Base-by-base conservation (phyloP, 2,329 filamentous ascomycete species). In the Cladosporium cucumerinum region DNA sequence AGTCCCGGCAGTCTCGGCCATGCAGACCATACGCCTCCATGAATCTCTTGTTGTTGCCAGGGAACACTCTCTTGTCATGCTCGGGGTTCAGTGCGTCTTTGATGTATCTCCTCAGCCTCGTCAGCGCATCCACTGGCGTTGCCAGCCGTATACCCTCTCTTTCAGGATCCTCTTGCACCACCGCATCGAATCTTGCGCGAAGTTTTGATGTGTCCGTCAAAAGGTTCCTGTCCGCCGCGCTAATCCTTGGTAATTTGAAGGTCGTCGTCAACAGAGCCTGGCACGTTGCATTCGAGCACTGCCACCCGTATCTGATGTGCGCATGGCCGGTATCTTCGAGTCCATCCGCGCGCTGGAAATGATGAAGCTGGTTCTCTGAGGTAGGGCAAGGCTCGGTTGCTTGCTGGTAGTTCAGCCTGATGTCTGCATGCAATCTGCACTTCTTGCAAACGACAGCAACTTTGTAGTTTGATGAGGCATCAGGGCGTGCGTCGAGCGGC, bases 11-110 rank as follows among this genome's bases (percentile, higher is more conserved):
- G 57, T 88, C 86, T 49, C 82, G 77, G 18, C 74, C 73, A 34
- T 67, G 64, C 7, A 69, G 8, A 11, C 86, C 87, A 73, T 90
- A 89, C 1, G 84, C 84, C 66, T 86, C 80, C 70, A 86, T 79
- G 69, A 89, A 91, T 64, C 85, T 84, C 72, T 88, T 87, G 71
- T 91, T 90, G 18, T 82, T 75, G 8, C 82, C 78, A 5, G 84
- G 83, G 69, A 90, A 87, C 52, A 79, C 75, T 68, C 82, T 82
- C 69, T 81, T 83, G 36, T 80, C 81, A 55, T 82, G 79, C 7
- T 76, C 74, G 23, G 82, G 78, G 52, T 81, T 79, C 64, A 87
- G 75, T 10, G 85, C 81, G 75, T 91, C 88, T 11, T 72, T 78
- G 60, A 90, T 77, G 72, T 90, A 91, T 55, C 80, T 80, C 64